Percentiles rank a stretch among this genome's conserved stretches.
These are phyloP conservation scores for Trypethelium eluteriae DNA, from an alignment of 495 filamentous ascomycete genomes.

Conservation along the genomic window DNA sequence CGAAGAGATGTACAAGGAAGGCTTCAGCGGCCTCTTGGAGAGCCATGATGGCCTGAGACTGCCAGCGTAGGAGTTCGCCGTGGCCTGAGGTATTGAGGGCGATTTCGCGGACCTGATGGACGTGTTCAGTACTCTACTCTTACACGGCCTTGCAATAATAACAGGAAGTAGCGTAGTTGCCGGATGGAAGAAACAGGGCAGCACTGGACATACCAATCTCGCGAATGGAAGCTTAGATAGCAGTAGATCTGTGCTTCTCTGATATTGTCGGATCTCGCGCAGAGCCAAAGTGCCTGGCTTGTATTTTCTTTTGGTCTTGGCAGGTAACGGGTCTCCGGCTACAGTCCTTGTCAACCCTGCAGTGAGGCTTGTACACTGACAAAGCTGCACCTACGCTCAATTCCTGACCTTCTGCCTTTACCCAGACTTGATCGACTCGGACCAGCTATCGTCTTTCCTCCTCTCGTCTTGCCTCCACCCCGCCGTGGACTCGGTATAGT, in stretches of 20 bases:
- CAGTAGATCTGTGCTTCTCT: slow-evolving; percentile 72
- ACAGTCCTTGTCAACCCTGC: neutral
- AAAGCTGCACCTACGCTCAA: neutral
- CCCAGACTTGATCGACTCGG: neutral
- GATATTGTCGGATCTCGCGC: slow-evolving; percentile 78
- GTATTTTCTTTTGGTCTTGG: slow-evolving; percentile 57
- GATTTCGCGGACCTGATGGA: slow-evolving; percentile 72
- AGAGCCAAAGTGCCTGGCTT: slow-evolving; percentile 78
- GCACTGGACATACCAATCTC: slow-evolving; percentile 52
- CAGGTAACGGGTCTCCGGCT: slow-evolving; percentile 17
- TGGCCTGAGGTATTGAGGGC: slow-evolving; percentile 47
- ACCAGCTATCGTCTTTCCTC: slow-evolving; percentile 4
- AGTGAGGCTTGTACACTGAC: neutral
- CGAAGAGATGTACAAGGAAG: slow-evolving; percentile 87
- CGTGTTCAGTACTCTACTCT: slow-evolving; percentile 20
- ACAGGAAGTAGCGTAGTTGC: neutral
- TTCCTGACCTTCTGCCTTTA: neutral
- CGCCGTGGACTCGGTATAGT: slow-evolving; percentile 11
- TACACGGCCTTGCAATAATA: neutral
- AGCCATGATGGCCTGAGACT: slow-evolving; percentile 81
- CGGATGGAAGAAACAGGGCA: neutral
- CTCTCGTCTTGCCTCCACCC: slow-evolving; percentile 19
- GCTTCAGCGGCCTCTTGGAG: slow-evolving; percentile 90
- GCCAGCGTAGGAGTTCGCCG: slow-evolving; percentile 65
- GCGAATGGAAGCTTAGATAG: slow-evolving; percentile 78